These are phyloP conservation scores for Rachicladosporium sp. DNA, from an alignment of 2,329 filamentous ascomycete genomes.

Conservation along the genomic window DNA sequence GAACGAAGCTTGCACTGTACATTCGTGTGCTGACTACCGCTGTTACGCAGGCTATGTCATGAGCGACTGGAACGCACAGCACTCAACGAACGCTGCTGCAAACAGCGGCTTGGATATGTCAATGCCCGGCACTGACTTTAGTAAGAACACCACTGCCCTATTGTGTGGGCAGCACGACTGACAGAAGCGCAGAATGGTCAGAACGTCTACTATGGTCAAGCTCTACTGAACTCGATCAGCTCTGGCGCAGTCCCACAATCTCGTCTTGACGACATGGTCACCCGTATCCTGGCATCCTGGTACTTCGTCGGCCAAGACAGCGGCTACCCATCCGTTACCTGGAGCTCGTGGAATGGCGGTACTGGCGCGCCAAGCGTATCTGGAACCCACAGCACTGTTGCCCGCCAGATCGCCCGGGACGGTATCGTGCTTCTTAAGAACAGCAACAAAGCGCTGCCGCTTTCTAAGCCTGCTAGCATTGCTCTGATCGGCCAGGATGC, in stretches of 20 bases:
- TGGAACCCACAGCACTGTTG: slow-evolving; percentile 36
- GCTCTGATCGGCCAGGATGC: slow-evolving; percentile 30
- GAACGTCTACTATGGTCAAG: slow-evolving; percentile 13
- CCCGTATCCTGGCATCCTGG: slow-evolving; percentile 37
- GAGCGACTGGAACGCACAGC: slow-evolving; percentile 52
- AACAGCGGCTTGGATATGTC: slow-evolving; percentile 53
- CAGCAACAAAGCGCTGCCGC: slow-evolving; percentile 41
- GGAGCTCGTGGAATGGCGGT: slow-evolving; percentile 30
- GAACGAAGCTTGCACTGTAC: too few species aligned
- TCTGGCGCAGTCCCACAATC: slow-evolving; percentile 37
- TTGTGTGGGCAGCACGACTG: too few species aligned
- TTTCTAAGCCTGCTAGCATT: slow-evolving; percentile 32
- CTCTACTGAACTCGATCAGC: slow-evolving; percentile 41
- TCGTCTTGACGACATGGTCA: slow-evolving; percentile 49
- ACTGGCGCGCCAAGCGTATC: slow-evolving; percentile 39
- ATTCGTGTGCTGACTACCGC: too few species aligned
- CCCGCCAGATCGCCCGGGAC: slow-evolving; percentile 41
- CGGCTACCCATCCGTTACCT: slow-evolving; percentile 35
- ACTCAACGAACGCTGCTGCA: slow-evolving; percentile 46
- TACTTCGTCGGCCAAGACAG: slow-evolving; percentile 31
- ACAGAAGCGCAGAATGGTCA: slow-evolving; percentile 24
- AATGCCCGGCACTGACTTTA: slow-evolving; percentile 40
- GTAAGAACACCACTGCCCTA: not conserved
- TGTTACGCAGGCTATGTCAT: slow-evolving; percentile 37
- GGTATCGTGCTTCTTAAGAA: slow-evolving; percentile 53